These are phyloP conservation scores for Geosmithia morbida DNA, from an alignment of 2,329 filamentous ascomycete genomes.

Conservation along the genomic window DNA sequence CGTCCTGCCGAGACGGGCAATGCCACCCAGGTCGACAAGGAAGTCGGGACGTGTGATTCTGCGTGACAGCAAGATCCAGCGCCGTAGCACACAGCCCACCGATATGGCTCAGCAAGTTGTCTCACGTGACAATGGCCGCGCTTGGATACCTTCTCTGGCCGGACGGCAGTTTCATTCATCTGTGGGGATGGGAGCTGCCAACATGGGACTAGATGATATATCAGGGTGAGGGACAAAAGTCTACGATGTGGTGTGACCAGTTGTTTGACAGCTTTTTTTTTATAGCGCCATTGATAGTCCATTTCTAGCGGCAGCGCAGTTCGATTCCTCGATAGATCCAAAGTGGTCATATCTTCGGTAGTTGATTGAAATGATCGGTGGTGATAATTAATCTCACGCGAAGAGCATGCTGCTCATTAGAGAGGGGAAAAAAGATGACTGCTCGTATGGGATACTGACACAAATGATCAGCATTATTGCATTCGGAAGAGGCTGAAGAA, in stretches of 20 bases:
- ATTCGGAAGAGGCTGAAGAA: no score
- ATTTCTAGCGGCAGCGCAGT: slow-evolving; percentile 15
- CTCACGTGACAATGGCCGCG: background rate
- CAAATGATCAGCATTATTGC: no score
- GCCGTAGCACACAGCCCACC: background rate
- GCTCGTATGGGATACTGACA: no score
- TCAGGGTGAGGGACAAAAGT: slow-evolving; percentile 15
- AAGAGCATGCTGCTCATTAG: no score
- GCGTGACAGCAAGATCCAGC: background rate
- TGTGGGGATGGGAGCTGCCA: background rate
- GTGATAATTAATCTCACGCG: slow-evolving; percentile 17
- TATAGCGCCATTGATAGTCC: slow-evolving; percentile 18
- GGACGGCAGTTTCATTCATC: background rate
- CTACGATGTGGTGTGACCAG: slow-evolving; percentile 19
- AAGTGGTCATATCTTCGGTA: slow-evolving; percentile 13
- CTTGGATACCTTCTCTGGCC: background rate
- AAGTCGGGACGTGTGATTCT: background rate
- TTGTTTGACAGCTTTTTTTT: slow-evolving; percentile 16
- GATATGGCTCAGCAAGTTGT: background rate
- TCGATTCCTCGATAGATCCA: slow-evolving; percentile 16
- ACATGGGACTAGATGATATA: background rate
- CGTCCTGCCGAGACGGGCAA: background rate
- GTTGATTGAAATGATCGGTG: background rate
- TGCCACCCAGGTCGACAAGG: background rate
- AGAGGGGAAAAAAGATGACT: no score